Evolutionary conservation across 1,139 yeast species (phyloP).

Genomic region (Sugiyamaella japonica): DNA sequence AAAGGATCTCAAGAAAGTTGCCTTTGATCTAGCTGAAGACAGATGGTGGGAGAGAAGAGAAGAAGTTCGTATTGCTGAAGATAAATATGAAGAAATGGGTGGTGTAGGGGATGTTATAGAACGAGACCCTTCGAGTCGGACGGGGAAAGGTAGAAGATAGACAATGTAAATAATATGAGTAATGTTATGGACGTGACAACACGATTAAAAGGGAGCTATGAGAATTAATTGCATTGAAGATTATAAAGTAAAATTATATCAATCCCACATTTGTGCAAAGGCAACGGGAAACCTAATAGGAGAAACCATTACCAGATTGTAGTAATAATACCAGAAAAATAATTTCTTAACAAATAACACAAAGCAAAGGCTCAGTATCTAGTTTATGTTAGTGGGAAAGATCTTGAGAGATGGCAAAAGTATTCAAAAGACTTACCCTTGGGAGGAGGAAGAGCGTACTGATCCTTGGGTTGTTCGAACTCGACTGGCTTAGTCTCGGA

Average conservation of each 20-base stretch:
- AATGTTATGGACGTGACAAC: background rate
- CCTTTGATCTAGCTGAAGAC: conserved; percentile 88
- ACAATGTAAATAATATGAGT: background rate
- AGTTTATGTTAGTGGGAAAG: background rate
- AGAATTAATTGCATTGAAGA: background rate
- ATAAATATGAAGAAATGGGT: conserved; percentile 81
- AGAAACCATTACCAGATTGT: conserved; percentile 8
- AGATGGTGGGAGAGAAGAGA: conserved; percentile 99
- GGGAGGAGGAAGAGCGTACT: conserved; percentile 21
- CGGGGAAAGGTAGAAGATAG: conserved; percentile 30
- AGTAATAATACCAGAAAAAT: background rate
- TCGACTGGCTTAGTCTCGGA: conserved; percentile 21
- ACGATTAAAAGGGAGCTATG: background rate
- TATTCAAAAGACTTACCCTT: conserved; percentile 11
- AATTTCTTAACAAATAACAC: conserved; percentile 7
- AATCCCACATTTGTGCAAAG: conserved; percentile 11
- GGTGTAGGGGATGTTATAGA: conserved; percentile 93
- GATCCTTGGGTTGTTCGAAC: conserved; percentile 24
- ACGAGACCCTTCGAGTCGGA: conserved; percentile 52
- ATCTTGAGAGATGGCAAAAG: background rate
- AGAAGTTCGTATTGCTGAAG: conserved; percentile 84
- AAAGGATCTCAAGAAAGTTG: conserved; percentile 81
- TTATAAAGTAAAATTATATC: background rate
- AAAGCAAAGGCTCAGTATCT: conserved; percentile 16
- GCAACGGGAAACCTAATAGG: conserved; percentile 5